Percentiles rank a stretch among this genome's conserved stretches.
These are phyloP conservation scores for Arthrinium phaeospermum DNA, from an alignment of 2,329 filamentous ascomycete species.

Conservation along the genomic window DNA sequence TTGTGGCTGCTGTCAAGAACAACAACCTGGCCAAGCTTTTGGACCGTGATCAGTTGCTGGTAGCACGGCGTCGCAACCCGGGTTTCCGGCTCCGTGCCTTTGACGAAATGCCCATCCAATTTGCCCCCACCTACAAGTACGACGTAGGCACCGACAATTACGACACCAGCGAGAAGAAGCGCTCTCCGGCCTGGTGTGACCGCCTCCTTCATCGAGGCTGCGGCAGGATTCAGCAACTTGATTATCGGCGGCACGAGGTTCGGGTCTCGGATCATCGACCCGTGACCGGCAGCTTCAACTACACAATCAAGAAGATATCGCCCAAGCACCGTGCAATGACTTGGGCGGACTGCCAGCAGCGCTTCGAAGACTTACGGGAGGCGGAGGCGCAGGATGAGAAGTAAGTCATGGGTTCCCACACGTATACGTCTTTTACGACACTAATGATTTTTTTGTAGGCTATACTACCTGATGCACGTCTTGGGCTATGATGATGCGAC, in stretches of 20 bases:
- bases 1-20: constrained; percentile 82
- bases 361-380: constrained; percentile 75
- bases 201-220: constrained; percentile 84
- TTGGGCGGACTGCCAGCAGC: constrained; percentile 76
- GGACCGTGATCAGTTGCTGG: constrained; percentile 90
- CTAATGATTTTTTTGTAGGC: constrained; percentile 43
- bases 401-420: constrained; percentile 57
- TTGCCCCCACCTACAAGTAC: constrained; percentile 98
- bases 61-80: constrained; percentile 87
- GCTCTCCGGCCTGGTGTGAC: constrained; percentile 96
- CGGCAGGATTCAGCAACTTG: constrained; percentile 82
- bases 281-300: constrained; percentile 82
- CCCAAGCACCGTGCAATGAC: constrained; percentile 66
- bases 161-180: constrained; percentile 92
- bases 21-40: constrained; percentile 85
- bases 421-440: neutral
- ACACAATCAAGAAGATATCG: constrained; percentile 84
- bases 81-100: constrained; percentile 89
- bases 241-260: constrained; percentile 89
- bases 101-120: constrained; percentile 87
- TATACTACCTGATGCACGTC: constrained; percentile 55
- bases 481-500: constrained; percentile 62
- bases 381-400: constrained; percentile 75
- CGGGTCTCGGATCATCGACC: constrained; percentile 91
- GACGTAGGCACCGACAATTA: constrained; percentile 95